A percentile compares a stretch with the other conserved stretches of the same genome.
phyloP scores from a whole-genome alignment of 164 flowering plant species.

The Paratinospora sagittata region DNA sequence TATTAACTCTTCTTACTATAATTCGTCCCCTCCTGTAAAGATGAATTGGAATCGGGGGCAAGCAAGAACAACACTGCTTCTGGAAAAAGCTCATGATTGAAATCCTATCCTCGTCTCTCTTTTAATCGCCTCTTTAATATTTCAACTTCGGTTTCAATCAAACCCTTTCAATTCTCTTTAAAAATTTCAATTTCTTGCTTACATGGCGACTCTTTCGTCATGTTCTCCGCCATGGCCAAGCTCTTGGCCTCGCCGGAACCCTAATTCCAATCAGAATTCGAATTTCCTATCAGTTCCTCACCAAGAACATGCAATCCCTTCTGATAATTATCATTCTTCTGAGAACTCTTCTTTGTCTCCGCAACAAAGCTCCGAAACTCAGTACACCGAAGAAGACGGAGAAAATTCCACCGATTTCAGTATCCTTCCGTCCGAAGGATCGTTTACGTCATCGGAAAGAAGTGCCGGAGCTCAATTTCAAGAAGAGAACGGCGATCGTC shows the following conservation, averaged over 20 bases:
- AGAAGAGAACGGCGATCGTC: not conserved
- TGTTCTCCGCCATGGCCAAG: conserved; percentile 34
- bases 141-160: not conserved
- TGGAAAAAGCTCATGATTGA: not conserved
- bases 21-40: too few species aligned
- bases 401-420: not conserved
- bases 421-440: not conserved
- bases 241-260: conserved; percentile 15
- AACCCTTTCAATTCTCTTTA: not conserved
- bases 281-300: not conserved
- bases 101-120: not conserved
- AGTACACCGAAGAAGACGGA: not conserved
- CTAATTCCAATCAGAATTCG: conserved; percentile 9
- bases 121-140: not conserved
- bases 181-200: not conserved
- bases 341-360: conserved; percentile 7
- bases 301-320: conserved; percentile 3
- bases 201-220: conserved; percentile 49
- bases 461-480: not conserved
- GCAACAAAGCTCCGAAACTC: not conserved
- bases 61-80: too few species aligned
- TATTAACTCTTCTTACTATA: too few species aligned
- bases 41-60: too few species aligned
- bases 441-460: not conserved
- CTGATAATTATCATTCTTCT: not conserved